Percentiles rank a stretch among this genome's conserved stretches.
Conservation (phyloP, 345 rosid genomes). For the Brassica napus region DNA sequence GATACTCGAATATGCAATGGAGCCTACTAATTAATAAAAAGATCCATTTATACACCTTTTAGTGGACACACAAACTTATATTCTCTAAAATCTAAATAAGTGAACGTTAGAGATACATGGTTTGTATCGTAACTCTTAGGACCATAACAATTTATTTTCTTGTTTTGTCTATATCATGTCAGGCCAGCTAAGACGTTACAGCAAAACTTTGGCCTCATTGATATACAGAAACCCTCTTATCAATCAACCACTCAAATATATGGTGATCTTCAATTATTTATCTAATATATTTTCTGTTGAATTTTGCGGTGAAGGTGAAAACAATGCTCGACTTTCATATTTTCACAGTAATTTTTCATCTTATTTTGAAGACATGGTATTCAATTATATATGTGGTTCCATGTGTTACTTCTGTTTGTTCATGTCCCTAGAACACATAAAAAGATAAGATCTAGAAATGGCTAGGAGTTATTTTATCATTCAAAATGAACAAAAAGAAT, state of each 20-base stretch:
- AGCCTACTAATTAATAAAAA: background rate
- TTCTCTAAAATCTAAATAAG: slow-evolving; percentile 12
- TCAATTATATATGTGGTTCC: background rate
- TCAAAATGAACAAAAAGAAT: background rate
- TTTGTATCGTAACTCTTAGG: slow-evolving; percentile 1
- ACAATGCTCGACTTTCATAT: background rate
- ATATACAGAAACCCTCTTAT: slow-evolving; percentile 27
- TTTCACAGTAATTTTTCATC: background rate
- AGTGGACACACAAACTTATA: slow-evolving; percentile 23
- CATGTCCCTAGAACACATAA: background rate
- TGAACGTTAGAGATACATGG: slow-evolving; percentile 20
- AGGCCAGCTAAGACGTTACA: slow-evolving; percentile 37
- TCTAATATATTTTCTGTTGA: background rate
- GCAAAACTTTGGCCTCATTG: slow-evolving; percentile 29
- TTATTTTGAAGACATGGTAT: background rate
- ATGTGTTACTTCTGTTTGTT: background rate
- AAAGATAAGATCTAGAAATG: background rate
- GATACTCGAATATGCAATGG: slow-evolving; percentile 22
- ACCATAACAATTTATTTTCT: slow-evolving; percentile 23
- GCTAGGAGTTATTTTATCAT: background rate
- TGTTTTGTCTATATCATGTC: slow-evolving; percentile 24
- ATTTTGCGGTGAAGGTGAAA: slow-evolving; percentile 7
- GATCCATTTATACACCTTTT: slow-evolving; percentile 21
- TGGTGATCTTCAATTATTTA: background rate
- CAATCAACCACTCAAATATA: slow-evolving; percentile 13